These are phyloP conservation scores for Euphorbia pulcherrima DNA, from an alignment of 345 rosid genomes.

Conservation along the genomic window DNA sequence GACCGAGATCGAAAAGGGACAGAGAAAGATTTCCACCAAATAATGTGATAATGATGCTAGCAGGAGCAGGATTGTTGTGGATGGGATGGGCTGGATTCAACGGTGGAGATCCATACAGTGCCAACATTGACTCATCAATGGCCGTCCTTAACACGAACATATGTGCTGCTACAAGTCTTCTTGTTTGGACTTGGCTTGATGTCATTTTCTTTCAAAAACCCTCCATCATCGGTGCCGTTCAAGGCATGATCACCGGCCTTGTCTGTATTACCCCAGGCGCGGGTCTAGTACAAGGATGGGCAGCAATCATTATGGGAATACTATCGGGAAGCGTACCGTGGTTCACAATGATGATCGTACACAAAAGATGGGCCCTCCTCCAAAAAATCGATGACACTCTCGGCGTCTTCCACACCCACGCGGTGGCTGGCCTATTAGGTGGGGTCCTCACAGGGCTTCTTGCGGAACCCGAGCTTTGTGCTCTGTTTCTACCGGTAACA, in stretches of 20 bases:
- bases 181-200: conserved; percentile 54
- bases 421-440: conserved; percentile 37
- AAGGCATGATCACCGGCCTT: conserved; percentile 55
- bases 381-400: conserved; percentile 42
- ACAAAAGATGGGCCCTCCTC: not conserved
- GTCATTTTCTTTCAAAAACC: conserved; percentile 49
- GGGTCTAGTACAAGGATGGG: conserved; percentile 59
- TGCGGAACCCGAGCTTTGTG: conserved; percentile 35
- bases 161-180: conserved; percentile 49
- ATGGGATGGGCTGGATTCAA: no score
- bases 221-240: conserved; percentile 53
- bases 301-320: conserved; percentile 44
- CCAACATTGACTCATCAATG: conserved; percentile 42
- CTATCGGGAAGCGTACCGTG: conserved; percentile 49
- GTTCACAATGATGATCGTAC: conserved; percentile 1
- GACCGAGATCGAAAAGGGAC: no score
- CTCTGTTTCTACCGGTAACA: conserved; percentile 37
- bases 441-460: conserved; percentile 41
- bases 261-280: conserved; percentile 55
- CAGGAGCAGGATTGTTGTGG: no score
- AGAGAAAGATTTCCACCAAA: no score
- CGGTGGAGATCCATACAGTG: conserved; percentile 8
- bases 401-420: conserved; percentile 26
- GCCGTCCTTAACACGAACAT: conserved; percentile 52
- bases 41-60: no score